These are phyloP conservation scores for Gossypium anomalum DNA, from an alignment of 345 rosid species.

Conservation along the genomic window DNA sequence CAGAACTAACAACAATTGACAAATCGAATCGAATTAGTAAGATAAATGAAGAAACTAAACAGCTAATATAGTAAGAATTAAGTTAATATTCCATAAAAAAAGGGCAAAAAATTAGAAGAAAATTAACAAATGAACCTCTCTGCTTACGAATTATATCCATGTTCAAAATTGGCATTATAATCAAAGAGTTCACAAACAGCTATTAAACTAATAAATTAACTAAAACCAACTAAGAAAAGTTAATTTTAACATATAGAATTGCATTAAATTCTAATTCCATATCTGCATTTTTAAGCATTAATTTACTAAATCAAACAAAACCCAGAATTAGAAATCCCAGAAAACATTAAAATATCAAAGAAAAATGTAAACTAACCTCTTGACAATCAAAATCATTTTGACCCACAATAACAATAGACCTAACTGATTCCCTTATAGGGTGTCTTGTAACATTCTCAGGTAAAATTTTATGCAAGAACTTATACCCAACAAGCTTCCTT, in stretches of 20 bases:
- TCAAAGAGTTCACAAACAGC: too few relatives aligned
- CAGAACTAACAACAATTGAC: constrained; percentile 11
- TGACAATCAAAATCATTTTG: constrained; percentile 47
- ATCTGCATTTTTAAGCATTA: not conserved
- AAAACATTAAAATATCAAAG: not conserved
- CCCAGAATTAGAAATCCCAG: constrained; percentile 5
- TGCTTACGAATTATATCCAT: too few relatives aligned
- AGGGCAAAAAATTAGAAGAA: not conserved
- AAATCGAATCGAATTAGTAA: not conserved
- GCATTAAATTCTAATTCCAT: not conserved
- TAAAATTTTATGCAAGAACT: constrained; percentile 42
- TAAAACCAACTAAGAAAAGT: too few relatives aligned
- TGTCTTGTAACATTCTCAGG: constrained; percentile 46
- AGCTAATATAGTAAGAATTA: not conserved
- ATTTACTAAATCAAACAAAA: not conserved
- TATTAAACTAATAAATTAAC: too few relatives aligned
- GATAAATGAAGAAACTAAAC: not conserved
- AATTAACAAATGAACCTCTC: too few relatives aligned
- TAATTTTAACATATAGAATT: not conserved
- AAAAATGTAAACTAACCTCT: constrained; percentile 42
- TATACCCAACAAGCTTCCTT: constrained; percentile 38
- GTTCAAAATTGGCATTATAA: too few relatives aligned
- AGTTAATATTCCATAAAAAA: not conserved
- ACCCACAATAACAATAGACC: constrained; percentile 50
- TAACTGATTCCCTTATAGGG: constrained; percentile 55